These are phyloP conservation scores for Cornus controversa DNA, from an alignment of 148 eudicot species.

Conservation along the genomic window DNA sequence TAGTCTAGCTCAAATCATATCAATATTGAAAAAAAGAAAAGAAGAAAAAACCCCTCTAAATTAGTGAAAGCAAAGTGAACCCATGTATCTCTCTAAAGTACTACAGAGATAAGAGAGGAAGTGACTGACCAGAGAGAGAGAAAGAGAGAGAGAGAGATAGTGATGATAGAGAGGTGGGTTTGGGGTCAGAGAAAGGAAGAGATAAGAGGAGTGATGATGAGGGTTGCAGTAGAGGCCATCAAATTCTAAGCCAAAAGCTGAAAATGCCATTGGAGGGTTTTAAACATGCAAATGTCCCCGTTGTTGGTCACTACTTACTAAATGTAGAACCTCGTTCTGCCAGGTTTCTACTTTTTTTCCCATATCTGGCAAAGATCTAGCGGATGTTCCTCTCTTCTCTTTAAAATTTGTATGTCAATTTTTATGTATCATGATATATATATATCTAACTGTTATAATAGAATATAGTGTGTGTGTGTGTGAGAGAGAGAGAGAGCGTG, in stretches of 20 bases:
- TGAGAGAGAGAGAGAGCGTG: too few relatives aligned
- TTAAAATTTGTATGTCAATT: slow-evolving; percentile 18
- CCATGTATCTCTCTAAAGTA: too few relatives aligned
- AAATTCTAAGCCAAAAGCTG: slow-evolving; percentile 25
- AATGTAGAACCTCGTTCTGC: slow-evolving; percentile 27
- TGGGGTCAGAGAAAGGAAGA: slow-evolving; percentile 17
- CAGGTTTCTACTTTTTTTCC: slow-evolving; percentile 31
- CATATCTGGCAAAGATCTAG: slow-evolving; percentile 12
- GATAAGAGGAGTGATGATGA: not conserved
- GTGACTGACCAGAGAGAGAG: slow-evolving; percentile 13
- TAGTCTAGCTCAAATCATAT: not conserved
- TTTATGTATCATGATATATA: slow-evolving; percentile 4
- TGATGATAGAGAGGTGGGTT: slow-evolving; percentile 14
- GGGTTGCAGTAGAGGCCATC: slow-evolving; percentile 16
- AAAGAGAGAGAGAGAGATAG: slow-evolving; percentile 21
- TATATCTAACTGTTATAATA: too few relatives aligned
- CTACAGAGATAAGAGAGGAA: not conserved
- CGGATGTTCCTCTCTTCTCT: slow-evolving; percentile 24
- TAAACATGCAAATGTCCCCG: slow-evolving; percentile 16
- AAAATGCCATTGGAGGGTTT: slow-evolving; percentile 23
- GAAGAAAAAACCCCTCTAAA: too few relatives aligned
- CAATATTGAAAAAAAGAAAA: not conserved
- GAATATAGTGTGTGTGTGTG: too few relatives aligned
- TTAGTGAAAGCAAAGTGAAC: too few relatives aligned
- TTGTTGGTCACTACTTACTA: slow-evolving; percentile 32